Percentiles rank a stretch among this genome's conserved stretches.
Conservation (phyloP, 345 rosid genomes). For the Anacardium occidentale region DNA sequence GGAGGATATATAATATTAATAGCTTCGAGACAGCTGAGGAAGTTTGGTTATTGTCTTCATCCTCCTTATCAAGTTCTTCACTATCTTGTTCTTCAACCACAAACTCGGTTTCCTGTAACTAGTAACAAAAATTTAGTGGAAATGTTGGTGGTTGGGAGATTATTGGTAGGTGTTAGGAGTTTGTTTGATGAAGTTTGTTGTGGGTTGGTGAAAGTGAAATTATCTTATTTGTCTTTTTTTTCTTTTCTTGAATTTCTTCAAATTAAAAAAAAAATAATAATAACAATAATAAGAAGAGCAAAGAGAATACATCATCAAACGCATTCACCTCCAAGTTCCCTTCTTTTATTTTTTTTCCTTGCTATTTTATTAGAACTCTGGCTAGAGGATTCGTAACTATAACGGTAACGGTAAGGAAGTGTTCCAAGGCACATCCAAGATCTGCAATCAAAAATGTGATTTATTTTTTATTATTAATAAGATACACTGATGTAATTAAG, state of each 20-base stretch:
- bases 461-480: no score
- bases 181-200: slow-evolving; percentile 15
- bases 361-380: no score
- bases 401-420: no score
- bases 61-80: slow-evolving; percentile 17
- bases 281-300: background rate
- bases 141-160: slow-evolving; percentile 2
- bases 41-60: slow-evolving; percentile 37
- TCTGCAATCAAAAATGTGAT: no score
- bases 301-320: background rate
- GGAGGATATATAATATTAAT: slow-evolving; percentile 9
- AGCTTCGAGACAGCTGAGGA: slow-evolving; percentile 18
- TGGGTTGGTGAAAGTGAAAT: background rate
- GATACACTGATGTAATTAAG: no score
- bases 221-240: background rate
- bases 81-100: slow-evolving; percentile 41
- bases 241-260: background rate
- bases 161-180: background rate
- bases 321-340: no score
- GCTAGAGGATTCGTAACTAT: no score
- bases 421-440: no score
- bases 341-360: no score
- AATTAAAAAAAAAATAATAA: background rate
- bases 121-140: slow-evolving; percentile 29
- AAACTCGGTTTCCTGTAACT: slow-evolving; percentile 55